Evolutionary conservation across 257 asterid genomes (phyloP).

Genomic region (Nemophila menziesii): DNA sequence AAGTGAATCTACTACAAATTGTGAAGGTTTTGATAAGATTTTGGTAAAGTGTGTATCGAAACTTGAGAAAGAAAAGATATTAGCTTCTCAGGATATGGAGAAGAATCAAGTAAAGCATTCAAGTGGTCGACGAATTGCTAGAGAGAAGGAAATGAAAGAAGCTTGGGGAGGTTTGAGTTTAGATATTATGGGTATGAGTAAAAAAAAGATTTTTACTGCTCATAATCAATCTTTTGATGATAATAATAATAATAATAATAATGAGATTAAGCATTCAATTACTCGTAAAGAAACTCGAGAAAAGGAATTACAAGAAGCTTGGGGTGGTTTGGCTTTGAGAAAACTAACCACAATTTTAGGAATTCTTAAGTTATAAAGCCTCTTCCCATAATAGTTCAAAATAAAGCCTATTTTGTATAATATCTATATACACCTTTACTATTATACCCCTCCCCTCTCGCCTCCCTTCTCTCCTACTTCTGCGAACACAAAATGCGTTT

Average conservation of each 20-base stretch:
- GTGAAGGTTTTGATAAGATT: conserved; percentile 55
- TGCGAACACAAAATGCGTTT: too few relatives aligned
- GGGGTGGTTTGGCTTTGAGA: conserved; percentile 93
- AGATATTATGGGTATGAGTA: conserved; percentile 39
- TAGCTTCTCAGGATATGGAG: conserved; percentile 20
- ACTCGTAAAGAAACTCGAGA: conserved; percentile 62
- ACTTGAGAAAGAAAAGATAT: conserved; percentile 53
- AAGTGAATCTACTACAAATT: too few relatives aligned
- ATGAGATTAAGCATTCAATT: conserved; percentile 26
- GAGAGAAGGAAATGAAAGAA: conserved; percentile 44
- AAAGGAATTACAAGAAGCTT: conserved; percentile 60
- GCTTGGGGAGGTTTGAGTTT: conserved; percentile 72
- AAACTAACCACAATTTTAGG: conserved; percentile 61
- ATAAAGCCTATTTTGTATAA: too few relatives aligned
- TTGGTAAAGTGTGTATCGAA: conserved; percentile 64
- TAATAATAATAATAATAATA: too few relatives aligned
- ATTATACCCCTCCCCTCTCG: too few relatives aligned
- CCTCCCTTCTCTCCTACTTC: too few relatives aligned
- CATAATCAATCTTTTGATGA: too few relatives aligned
- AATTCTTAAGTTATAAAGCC: too few relatives aligned
- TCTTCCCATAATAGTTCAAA: too few relatives aligned
- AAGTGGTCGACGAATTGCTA: conserved; percentile 38
- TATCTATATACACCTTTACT: too few relatives aligned
- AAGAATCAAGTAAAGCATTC: conserved; percentile 23
- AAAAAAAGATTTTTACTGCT: too few relatives aligned